Evolutionary conservation across 176 grass and related monocot genomes (phyloP), one percentile per base, ranked within the genome.

Genomic region (Poa pratensis): DNA sequence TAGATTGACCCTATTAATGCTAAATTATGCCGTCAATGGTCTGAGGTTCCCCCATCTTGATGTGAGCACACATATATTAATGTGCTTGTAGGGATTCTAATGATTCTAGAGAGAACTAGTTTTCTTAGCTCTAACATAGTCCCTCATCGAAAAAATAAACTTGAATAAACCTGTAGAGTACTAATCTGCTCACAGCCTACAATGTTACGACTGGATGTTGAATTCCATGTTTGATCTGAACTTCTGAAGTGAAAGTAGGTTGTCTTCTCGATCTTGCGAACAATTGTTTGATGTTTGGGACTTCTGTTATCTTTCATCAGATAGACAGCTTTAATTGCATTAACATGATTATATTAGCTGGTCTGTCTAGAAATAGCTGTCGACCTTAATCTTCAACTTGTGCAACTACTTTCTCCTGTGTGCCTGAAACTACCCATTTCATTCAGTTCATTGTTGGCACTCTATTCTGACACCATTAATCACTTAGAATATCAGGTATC

Each of bases 171-270:
- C 19, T 18, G 3, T 46, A 39, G 34, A 72, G 15, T 69, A 42
- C 48, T 82, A 42, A 82, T 17, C 35, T 72, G 39, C 34, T 72
- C 57, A 20, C 22, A 7, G 45, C 46, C n/a, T 79, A 9, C 23
- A 46, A 46, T 4, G 13, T 37, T 61, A 78, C 7, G 2, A 7
- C 45, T 50, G 19, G 45, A 15, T 10, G 37, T 35, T 46, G 58
- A 79, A 28, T 63, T 57, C 32, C 53, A 24, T 43, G 34, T 57
- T 82, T 82, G 50, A 40, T 82, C 39, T 19, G 15, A 79, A 63
- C 37, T 42, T 82, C 39, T 19, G 15, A 79, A 79, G 37, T 57
- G 8, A 39, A 40, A 69, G 50, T 70, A 42, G 32, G 51, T 70
- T 22, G 12, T 53, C 14, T 54, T 69, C 50, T 71, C 7, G 3